Percentiles rank a stretch among this genome's conserved stretches.
These are phyloP conservation scores for Punica granatum DNA, from an alignment of 345 rosid species.

Conservation along the genomic window DNA sequence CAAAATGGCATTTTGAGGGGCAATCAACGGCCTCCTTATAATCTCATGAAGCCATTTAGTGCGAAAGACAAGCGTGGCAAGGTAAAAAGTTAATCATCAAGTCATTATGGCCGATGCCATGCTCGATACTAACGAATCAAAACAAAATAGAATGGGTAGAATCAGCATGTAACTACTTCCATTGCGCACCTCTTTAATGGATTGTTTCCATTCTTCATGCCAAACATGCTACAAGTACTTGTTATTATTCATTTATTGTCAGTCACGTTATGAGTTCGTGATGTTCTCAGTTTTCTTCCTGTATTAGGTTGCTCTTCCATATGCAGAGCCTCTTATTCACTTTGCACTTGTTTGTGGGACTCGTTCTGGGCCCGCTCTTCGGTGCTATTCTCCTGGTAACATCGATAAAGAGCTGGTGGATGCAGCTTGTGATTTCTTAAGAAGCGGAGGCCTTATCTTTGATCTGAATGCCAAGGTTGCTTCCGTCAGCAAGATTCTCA, in stretches of 20 bases:
- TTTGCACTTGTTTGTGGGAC: conserved; percentile 72
- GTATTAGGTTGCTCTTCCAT: conserved; percentile 54
- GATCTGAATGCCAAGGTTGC: conserved; percentile 48
- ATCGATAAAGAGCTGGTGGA: conserved; percentile 74
- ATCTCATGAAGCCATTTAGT: conserved; percentile 67
- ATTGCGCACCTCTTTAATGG: background rate
- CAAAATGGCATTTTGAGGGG: conserved; percentile 79
- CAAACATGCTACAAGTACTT: background rate
- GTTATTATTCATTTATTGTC: background rate
- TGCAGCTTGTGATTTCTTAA: conserved; percentile 58
- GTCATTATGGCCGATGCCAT: conserved; percentile 2
- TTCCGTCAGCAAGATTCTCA: conserved; percentile 51
- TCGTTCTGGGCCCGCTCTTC: conserved; percentile 79
- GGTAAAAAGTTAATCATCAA: conserved; percentile 21
- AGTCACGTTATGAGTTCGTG: too few species aligned
- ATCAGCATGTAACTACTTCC: background rate
- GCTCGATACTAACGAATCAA: background rate
- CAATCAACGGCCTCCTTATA: conserved; percentile 77
- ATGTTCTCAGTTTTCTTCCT: conserved; percentile 2
- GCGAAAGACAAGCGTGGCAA: conserved; percentile 56
- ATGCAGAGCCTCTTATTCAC: conserved; percentile 62
- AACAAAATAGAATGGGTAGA: background rate
- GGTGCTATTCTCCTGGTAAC: conserved; percentile 64
- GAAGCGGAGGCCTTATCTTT: conserved; percentile 61
- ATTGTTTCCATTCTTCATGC: background rate